Percentiles rank a stretch among this genome's conserved stretches.
These are phyloP conservation scores for Rubus parviflorus DNA, from an alignment of 306 rosid genomes.

Conservation along the genomic window DNA sequence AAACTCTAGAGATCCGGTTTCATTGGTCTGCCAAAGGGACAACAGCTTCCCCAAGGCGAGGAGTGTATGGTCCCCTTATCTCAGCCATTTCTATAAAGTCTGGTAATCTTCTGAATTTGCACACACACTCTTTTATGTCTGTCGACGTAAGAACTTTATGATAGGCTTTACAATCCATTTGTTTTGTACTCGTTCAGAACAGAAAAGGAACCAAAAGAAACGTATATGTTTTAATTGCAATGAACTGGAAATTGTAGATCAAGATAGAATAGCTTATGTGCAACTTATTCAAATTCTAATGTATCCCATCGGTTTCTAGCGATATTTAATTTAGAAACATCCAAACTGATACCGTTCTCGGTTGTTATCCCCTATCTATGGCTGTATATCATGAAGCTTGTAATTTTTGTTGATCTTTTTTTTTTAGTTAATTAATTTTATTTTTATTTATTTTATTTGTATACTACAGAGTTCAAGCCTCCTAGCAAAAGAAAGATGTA, in stretches of 20 bases:
- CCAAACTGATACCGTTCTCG: background rate
- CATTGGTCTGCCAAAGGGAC: constrained; percentile 36
- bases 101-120: background rate
- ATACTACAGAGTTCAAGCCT: constrained; percentile 10
- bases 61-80: constrained; percentile 24
- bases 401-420: background rate
- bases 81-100: constrained; percentile 26
- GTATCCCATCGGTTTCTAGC: background rate
- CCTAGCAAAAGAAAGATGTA: background rate
- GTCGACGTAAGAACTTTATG: background rate
- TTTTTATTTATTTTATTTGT: background rate
- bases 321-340: background rate
- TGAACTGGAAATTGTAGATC: no score
- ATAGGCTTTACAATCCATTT: background rate
- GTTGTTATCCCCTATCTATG: background rate
- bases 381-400: background rate
- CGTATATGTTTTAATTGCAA: no score
- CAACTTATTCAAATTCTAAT: background rate
- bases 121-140: background rate
- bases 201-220: background rate
- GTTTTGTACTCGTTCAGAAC: background rate
- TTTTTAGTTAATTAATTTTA: no score
- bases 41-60: constrained; percentile 3
- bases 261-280: no score
- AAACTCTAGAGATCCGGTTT: constrained; percentile 20